Evolutionary conservation across 768 basidiomycete genomes (phyloP).

Genomic region (Tricholoma flavovirens): DNA sequence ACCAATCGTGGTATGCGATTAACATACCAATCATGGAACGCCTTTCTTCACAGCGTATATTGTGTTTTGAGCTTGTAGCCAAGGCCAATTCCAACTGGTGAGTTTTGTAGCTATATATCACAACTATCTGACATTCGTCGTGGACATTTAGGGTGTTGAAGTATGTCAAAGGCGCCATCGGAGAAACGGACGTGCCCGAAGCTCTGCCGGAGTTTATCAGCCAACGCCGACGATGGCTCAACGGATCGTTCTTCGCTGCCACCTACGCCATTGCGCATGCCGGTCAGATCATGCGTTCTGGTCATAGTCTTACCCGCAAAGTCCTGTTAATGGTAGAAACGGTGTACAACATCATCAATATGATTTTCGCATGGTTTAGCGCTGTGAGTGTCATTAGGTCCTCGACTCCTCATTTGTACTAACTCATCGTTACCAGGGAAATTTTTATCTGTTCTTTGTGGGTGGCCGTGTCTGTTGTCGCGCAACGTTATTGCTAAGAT

Average conservation of each 20-base stretch:
- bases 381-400: conserved; percentile 47
- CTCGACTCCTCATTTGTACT: neutral
- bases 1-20: neutral
- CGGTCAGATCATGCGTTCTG: conserved; percentile 72
- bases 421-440: conserved; percentile 50
- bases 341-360: conserved; percentile 79
- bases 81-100: conserved; percentile 77
- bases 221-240: conserved; percentile 85
- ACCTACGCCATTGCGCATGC: conserved; percentile 90
- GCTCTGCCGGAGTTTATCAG: conserved; percentile 89
- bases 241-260: conserved; percentile 93
- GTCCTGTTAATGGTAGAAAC: conserved; percentile 71
- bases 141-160: conserved; percentile 74
- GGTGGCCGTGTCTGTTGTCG: conserved; percentile 20
- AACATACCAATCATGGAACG: neutral
- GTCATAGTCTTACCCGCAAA: conserved; percentile 78
- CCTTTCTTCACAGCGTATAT: conserved; percentile 52
- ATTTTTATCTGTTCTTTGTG: conserved; percentile 93
- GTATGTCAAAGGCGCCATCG: conserved; percentile 92
- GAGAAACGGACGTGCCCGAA: conserved; percentile 93
- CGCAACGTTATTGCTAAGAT: neutral
- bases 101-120: conserved; percentile 11
- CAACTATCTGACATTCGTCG: conserved; percentile 5
- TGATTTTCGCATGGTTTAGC: conserved; percentile 92
- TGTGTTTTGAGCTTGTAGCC: conserved; percentile 77